phyloP scores from a whole-genome alignment of 2,329 filamentous ascomycete species.

The Thelonectria rubi region DNA sequence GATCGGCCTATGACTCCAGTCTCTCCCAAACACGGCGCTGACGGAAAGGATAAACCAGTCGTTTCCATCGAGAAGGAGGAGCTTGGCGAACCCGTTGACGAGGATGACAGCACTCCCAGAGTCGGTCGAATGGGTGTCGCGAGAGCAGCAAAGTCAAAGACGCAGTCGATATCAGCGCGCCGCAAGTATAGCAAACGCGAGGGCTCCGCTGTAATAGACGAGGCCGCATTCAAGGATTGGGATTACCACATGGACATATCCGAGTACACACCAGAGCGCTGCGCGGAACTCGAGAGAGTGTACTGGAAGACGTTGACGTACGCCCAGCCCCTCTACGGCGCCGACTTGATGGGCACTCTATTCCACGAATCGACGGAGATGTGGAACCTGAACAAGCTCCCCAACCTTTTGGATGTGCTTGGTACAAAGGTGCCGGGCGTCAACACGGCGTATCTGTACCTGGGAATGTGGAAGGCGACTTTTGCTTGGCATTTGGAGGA shows the following conservation, averaged over 20 bases:
- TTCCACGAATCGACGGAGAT: slow-evolving; percentile 85
- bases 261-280: slow-evolving; percentile 89
- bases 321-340: slow-evolving; percentile 92
- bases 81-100: slow-evolving; percentile 54
- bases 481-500: slow-evolving; percentile 99
- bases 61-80: slow-evolving; percentile 64
- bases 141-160: slow-evolving; percentile 64
- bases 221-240: slow-evolving; percentile 89
- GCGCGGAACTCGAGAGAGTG: slow-evolving; percentile 90
- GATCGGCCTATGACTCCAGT: slow-evolving; percentile 68
- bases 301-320: slow-evolving; percentile 99
- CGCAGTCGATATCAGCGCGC: slow-evolving; percentile 83
- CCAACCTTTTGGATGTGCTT: slow-evolving; percentile 91
- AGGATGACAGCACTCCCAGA: slow-evolving; percentile 51
- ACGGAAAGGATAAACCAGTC: slow-evolving; percentile 48
- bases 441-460: slow-evolving; percentile 96
- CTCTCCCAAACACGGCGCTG: slow-evolving; percentile 57
- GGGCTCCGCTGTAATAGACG: slow-evolving; percentile 81
- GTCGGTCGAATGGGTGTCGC: slow-evolving; percentile 60
- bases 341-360: slow-evolving; percentile 93
- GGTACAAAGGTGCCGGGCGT: slow-evolving; percentile 97
- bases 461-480: slow-evolving; percentile 99
- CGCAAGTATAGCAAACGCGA: slow-evolving; percentile 87
- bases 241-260: slow-evolving; percentile 89
- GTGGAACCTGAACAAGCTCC: slow-evolving; percentile 96